Base-by-base conservation (phyloP, 306 rosid species). In the Nissolia schottii region DNA sequence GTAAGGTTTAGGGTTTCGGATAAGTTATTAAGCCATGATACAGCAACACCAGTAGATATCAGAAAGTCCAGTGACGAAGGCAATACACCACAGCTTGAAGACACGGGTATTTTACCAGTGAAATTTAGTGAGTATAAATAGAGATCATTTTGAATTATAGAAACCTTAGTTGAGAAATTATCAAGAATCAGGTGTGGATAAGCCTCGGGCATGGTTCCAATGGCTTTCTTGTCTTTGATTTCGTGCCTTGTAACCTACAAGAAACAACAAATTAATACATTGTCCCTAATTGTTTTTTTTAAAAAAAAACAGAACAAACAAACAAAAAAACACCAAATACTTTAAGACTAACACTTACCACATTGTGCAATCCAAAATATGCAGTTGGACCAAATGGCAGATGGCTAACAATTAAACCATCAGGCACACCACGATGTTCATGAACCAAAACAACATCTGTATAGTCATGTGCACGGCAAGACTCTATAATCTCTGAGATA, bases 361-460 rank as follows among this genome's bases (percentile, higher is more conserved):
- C 97, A 37, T 94, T 91, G 80, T 51, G 79, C 66, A 94, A 83
- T 64, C 90, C 92, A 83, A 94, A 94, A 86, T 87, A 91, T 70
- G 97, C 97, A 50, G 97, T 91, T 57, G 98, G 98, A 57, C 98
- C 98, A 78, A 77, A 91, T 46, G 98, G 97, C 27, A 91, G 81
- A 80, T 94, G 96, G 81, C 89, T 83, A 72, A 91, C 85, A 64
- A 85, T 87, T 75, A 94, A 79, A 59, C 95, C 98, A 87, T 87
- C 97, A 14, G 98, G 98, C 49, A 86, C 89, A 70, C 96, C 98
- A 34, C 97, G 96, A 81, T 94, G 97, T 76, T 94, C 98, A 81
- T 94, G 97, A 66, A 91, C 96, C 73, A 91, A 79, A 61, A 92
- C 41, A 73, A 94, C 92, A 86, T 91, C 97, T 2, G 97, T 89